phyloP scores from a whole-genome alignment of 2,329 filamentous ascomycete genomes.

The Amauroascus niger region DNA sequence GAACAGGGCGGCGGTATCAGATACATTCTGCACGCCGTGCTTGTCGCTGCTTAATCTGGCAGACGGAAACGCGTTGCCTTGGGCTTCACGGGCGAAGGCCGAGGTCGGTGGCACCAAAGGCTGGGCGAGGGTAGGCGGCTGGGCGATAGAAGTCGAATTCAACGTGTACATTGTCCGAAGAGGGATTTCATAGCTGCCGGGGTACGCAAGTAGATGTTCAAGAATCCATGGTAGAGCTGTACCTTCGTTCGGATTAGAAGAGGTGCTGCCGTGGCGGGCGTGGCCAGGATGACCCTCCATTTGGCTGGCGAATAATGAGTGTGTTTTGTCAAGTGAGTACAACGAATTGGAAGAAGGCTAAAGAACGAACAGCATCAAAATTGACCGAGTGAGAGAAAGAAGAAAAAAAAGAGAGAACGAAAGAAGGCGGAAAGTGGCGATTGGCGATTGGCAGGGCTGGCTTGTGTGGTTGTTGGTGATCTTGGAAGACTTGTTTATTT shows the following conservation, averaged over 20 bases:
- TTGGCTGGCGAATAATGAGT: not conserved
- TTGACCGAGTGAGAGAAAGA: not conserved
- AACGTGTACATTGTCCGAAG: slow-evolving; percentile 59
- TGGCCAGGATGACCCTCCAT: slow-evolving; percentile 6
- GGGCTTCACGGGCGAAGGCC: slow-evolving; percentile 25
- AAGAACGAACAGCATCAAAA: slow-evolving; percentile 11
- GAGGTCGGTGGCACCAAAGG: slow-evolving; percentile 27
- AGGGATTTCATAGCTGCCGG: slow-evolving; percentile 55
- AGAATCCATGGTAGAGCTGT: slow-evolving; percentile 45
- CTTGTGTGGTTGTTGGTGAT: not conserved
- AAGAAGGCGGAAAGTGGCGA: not conserved
- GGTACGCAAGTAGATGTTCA: slow-evolving; percentile 52
- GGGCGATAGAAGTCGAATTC: slow-evolving; percentile 48
- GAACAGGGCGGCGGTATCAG: slow-evolving; percentile 35
- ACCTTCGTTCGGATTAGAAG: slow-evolving; percentile 24
- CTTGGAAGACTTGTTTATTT: too few relatives aligned
- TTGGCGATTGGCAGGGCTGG: slow-evolving; percentile 1
- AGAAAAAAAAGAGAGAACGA: not conserved
- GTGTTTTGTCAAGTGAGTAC: not conserved
- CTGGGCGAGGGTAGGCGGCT: slow-evolving; percentile 23
- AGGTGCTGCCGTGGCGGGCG: not conserved
- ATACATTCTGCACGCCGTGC: slow-evolving; percentile 19
- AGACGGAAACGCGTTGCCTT: slow-evolving; percentile 24
- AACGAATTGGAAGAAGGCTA: not conserved
- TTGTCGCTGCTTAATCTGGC: slow-evolving; percentile 23